phyloP scores from a whole-genome alignment of 1,284 basidiomycete genomes.

The Tylopilus orsonianus region DNA sequence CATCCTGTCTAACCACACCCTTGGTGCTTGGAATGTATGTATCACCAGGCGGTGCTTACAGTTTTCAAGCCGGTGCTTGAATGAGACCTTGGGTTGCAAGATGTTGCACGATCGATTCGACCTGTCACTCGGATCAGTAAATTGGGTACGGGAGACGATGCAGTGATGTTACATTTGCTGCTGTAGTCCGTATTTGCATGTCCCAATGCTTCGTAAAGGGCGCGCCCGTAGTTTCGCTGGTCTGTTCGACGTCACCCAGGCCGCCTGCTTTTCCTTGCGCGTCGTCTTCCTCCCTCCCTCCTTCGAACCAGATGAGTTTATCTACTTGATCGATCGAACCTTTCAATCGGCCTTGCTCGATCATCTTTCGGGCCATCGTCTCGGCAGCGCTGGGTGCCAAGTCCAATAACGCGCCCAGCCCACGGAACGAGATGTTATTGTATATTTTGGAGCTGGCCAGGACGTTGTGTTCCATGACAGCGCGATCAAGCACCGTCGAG shows the following conservation, averaged over 20 bases:
- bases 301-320: slow-evolving; percentile 89
- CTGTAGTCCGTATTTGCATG: slow-evolving; percentile 81
- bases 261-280: slow-evolving; percentile 92
- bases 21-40: slow-evolving; percentile 20
- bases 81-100: slow-evolving; percentile 69
- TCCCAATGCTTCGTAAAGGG: slow-evolving; percentile 92
- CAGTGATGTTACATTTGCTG: slow-evolving; percentile 65
- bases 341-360: slow-evolving; percentile 89
- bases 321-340: slow-evolving; percentile 95
- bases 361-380: slow-evolving; percentile 94
- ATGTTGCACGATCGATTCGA: slow-evolving; percentile 79
- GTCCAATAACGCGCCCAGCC: slow-evolving; percentile 82
- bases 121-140: slow-evolving; percentile 42
- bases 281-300: slow-evolving; percentile 77
- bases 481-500: slow-evolving; percentile 93
- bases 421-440: slow-evolving; percentile 91
- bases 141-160: not conserved
- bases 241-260: slow-evolving; percentile 80
- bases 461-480: slow-evolving; percentile 98
- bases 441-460: slow-evolving; percentile 94
- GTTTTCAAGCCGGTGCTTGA: slow-evolving; percentile 33
- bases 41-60: slow-evolving; percentile 9
- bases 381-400: slow-evolving; percentile 87
- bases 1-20: slow-evolving; percentile 31
- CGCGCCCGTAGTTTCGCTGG: slow-evolving; percentile 83